These are phyloP conservation scores for Alternaria infectoria DNA, from an alignment of 2,329 filamentous ascomycete genomes.

Conservation along the genomic window DNA sequence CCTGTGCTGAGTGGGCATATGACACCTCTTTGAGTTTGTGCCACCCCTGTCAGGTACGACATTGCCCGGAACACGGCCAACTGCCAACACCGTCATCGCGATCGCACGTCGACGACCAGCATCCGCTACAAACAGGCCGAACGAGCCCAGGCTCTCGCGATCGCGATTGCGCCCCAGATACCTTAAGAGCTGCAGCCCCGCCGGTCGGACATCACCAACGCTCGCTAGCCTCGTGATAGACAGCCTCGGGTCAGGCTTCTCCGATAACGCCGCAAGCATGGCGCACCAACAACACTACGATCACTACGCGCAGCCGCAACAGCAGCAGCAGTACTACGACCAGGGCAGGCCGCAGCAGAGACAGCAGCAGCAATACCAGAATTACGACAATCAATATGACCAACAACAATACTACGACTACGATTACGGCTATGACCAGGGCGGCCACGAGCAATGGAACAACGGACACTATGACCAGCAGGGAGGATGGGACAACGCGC, in stretches of 20 bases:
- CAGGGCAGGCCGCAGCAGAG: conserved; percentile 20
- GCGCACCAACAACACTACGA: conserved; percentile 50
- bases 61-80: conserved; percentile 15
- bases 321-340: conserved; percentile 44
- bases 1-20: conserved; percentile 9
- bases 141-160: conserved; percentile 9
- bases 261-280: conserved; percentile 39
- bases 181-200: conserved; percentile 21
- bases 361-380: conserved; percentile 34
- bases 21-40: conserved; percentile 24
- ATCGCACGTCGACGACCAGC: conserved; percentile 8
- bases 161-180: conserved; percentile 2
- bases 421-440: conserved; percentile 44
- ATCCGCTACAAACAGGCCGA: conserved; percentile 17
- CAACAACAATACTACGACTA: conserved; percentile 43
- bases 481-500: conserved; percentile 35
- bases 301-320: conserved; percentile 43
- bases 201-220: conserved; percentile 28
- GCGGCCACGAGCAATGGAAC: conserved; percentile 43
- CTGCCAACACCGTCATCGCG: not conserved
- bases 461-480: conserved; percentile 44
- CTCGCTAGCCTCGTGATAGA: conserved; percentile 27
- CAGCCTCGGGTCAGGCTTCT: conserved; percentile 23
- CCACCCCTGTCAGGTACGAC: conserved; percentile 29
- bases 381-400: conserved; percentile 38